Evolutionary conservation across 2,329 filamentous ascomycete species (phyloP).

Genomic region (Chaetomiaceae sp.): DNA sequence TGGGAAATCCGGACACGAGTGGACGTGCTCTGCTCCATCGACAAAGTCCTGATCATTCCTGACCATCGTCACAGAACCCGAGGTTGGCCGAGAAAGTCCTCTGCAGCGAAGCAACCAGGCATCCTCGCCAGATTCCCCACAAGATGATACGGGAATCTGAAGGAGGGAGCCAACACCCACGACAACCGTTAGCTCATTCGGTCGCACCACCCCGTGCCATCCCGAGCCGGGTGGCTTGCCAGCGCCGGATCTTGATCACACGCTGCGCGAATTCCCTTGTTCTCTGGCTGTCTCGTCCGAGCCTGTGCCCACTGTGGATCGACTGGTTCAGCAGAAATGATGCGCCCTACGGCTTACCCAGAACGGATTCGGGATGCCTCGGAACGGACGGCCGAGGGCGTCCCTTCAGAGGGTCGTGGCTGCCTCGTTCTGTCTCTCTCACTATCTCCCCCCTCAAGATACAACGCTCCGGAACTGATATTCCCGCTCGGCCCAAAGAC

Average conservation of each 20-base stretch:
- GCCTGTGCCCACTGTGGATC: neutral
- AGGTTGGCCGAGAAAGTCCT: no score
- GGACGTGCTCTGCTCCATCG: neutral
- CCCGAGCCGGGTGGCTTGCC: neutral
- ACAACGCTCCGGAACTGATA: neutral
- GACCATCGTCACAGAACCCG: no score
- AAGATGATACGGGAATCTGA: no score
- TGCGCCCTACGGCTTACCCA: neutral
- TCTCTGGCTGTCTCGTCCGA: conserved; percentile 1
- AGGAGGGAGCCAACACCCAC: neutral
- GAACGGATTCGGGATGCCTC: neutral
- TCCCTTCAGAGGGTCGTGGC: neutral
- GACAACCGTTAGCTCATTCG: neutral
- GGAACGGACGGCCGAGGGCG: neutral
- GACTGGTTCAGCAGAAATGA: neutral
- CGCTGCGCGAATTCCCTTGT: neutral
- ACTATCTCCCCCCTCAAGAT: neutral
- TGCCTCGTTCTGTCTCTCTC: neutral
- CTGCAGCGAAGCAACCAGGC: no score
- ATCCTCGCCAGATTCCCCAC: no score
- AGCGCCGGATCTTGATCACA: conserved; percentile 4
- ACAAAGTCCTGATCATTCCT: no score
- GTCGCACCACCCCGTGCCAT: neutral
- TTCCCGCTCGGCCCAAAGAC: neutral
- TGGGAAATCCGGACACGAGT: neutral